A percentile compares a stretch with the other conserved stretches of the same genome.
These are phyloP conservation scores for Fusarium sp. DNA, from an alignment of 2,329 filamentous ascomycete genomes.

Conservation along the genomic window DNA sequence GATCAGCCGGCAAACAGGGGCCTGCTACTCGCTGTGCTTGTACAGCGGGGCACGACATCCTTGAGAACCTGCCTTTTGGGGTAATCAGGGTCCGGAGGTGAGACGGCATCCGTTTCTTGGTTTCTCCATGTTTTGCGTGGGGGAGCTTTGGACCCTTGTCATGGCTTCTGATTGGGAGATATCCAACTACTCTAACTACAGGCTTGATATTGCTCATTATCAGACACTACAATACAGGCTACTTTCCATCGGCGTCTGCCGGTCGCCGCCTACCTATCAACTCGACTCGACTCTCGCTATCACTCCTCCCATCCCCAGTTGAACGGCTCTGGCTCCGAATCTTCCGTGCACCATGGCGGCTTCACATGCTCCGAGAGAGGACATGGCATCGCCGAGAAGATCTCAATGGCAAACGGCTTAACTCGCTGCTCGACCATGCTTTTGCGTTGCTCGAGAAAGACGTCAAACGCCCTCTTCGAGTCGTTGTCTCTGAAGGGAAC, in stretches of 20 bases:
- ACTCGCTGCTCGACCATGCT: neutral
- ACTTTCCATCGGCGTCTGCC: no score
- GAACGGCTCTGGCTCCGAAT: no score
- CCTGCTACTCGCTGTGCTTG: constrained; percentile 1
- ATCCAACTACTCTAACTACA: no score
- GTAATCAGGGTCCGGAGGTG: constrained; percentile 29
- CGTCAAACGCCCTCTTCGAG: neutral
- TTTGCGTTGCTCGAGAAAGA: neutral
- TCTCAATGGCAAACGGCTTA: neutral
- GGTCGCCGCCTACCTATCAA: no score
- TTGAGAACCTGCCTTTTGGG: constrained; percentile 40
- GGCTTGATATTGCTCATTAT: no score
- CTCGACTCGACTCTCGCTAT: no score
- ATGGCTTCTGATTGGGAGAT: neutral
- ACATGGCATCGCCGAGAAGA: neutral
- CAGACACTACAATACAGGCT: no score
- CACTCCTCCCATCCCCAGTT: no score
- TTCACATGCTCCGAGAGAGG: neutral
- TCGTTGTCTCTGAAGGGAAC: neutral
- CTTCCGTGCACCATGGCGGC: no score
- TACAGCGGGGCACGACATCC: constrained; percentile 24
- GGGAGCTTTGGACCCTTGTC: neutral
- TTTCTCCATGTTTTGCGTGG: neutral
- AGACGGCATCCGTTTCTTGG: constrained; percentile 4
- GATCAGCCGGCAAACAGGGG: constrained; percentile 25